phyloP scores from a whole-genome alignment of 768 basidiomycete genomes.

The Lentinula edodes region DNA sequence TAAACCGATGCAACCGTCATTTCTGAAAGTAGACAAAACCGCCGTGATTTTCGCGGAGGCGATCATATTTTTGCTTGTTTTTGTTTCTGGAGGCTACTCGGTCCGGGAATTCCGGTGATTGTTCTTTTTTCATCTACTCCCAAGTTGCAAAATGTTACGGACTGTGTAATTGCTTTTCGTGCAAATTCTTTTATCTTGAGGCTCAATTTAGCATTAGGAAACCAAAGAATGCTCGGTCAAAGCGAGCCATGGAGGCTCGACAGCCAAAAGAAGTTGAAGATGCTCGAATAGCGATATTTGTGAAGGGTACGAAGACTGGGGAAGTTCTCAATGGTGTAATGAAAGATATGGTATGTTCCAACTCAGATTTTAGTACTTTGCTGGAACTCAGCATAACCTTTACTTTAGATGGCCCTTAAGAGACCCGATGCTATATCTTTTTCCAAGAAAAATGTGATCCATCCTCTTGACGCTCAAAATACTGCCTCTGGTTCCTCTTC shows the following conservation, averaged over 20 bases:
- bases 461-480: constrained; percentile 74
- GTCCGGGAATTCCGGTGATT: neutral
- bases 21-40: neutral
- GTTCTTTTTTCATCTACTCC: neutral
- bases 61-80: neutral
- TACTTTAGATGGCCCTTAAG: constrained; percentile 84
- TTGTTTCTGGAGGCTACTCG: neutral
- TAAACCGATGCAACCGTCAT: neutral
- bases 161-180: constrained; percentile 6
- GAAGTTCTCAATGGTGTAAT: constrained; percentile 76
- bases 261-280: constrained; percentile 90
- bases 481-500: constrained; percentile 24
- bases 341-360: constrained; percentile 74
- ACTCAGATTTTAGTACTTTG: neutral
- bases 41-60: neutral
- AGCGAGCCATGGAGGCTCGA: constrained; percentile 81
- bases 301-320: constrained; percentile 81
- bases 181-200: neutral
- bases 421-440: constrained; percentile 88
- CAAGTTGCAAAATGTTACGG: constrained; percentile 6
- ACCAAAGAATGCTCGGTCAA: constrained; percentile 94
- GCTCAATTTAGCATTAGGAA: constrained; percentile 31
- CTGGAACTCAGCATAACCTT: neutral
- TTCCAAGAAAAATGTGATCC: constrained; percentile 87
- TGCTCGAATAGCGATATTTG: constrained; percentile 82